phyloP scores from a whole-genome alignment of 345 rosid species.

The Corymbia maculata region DNA sequence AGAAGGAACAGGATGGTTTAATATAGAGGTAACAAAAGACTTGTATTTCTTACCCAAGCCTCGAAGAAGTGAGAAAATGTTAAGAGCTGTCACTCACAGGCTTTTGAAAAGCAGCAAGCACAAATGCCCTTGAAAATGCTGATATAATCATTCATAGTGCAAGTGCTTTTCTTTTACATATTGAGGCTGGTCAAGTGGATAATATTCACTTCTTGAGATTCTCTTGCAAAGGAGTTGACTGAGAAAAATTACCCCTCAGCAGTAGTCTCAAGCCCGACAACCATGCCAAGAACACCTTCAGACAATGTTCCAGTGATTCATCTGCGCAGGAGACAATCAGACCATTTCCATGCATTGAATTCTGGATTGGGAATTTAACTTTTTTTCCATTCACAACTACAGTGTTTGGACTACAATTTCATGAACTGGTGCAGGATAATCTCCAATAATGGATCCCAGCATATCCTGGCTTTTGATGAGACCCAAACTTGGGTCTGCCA shows the following conservation, averaged over 20 bases:
- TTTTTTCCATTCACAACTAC: background rate
- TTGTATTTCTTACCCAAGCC: background rate
- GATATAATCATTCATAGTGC: background rate
- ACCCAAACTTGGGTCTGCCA: background rate
- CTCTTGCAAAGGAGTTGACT: background rate
- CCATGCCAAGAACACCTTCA: background rate
- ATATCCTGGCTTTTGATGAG: background rate
- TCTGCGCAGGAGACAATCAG: background rate
- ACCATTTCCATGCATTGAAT: background rate
- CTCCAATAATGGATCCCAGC: background rate
- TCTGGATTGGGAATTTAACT: fast-evolving
- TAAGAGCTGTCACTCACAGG: background rate
- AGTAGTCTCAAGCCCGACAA: background rate
- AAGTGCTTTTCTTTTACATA: background rate
- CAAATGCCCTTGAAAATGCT: background rate
- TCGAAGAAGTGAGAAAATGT: background rate
- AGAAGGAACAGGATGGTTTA: background rate
- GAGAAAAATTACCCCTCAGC: background rate
- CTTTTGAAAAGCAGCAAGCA: background rate
- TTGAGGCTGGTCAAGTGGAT: background rate
- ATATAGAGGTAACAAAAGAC: background rate
- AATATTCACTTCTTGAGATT: background rate
- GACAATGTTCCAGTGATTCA: background rate
- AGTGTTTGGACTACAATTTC: background rate
- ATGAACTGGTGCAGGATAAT: background rate